phyloP scores from a whole-genome alignment of 768 basidiomycete genomes.

The Termitomyces sp. region DNA sequence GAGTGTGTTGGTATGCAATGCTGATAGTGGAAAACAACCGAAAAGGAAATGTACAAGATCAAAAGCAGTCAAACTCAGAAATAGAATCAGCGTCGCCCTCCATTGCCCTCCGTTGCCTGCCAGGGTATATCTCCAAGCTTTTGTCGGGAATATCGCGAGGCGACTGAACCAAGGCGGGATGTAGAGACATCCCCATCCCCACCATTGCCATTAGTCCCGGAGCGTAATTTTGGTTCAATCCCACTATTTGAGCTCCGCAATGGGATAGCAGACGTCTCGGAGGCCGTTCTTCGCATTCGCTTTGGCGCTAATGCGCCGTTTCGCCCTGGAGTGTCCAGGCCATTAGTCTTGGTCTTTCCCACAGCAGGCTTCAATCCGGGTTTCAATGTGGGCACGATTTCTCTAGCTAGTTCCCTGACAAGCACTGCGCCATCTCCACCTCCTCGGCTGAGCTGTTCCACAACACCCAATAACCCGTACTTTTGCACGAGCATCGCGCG shows the following conservation, averaged over 20 bases:
- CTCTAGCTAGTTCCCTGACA: slow-evolving; percentile 83
- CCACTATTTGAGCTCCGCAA: slow-evolving; percentile 13
- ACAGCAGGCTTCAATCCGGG: slow-evolving; percentile 62
- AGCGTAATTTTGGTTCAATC: slow-evolving; percentile 11
- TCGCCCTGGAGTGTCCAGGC: slow-evolving; percentile 19
- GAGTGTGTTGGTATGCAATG: slow-evolving; percentile 23
- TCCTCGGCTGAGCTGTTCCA: slow-evolving; percentile 73
- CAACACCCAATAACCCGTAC: slow-evolving; percentile 78
- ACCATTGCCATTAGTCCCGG: slow-evolving; percentile 4
- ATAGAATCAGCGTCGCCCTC: slow-evolving; percentile 8
- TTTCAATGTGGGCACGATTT: slow-evolving; percentile 74
- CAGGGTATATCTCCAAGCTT: slow-evolving; percentile 62
- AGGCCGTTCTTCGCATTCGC: slow-evolving; percentile 63
- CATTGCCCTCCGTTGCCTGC: slow-evolving; percentile 28
- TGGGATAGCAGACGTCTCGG: slow-evolving; percentile 51
- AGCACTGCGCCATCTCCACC: slow-evolving; percentile 82
- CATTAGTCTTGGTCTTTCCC: slow-evolving; percentile 20
- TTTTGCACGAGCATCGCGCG: slow-evolving; percentile 75
- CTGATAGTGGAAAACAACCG: slow-evolving; percentile 7
- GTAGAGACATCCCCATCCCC: slow-evolving; percentile 8
- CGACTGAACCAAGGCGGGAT: slow-evolving; percentile 29
- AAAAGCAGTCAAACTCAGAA: not conserved
- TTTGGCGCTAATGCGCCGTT: slow-evolving; percentile 48
- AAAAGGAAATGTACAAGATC: slow-evolving; percentile 11
- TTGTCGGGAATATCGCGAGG: slow-evolving; percentile 41